Evolutionary conservation across 805 yeast genomes (phyloP), one percentile per base, ranked within the genome.

Genomic region (Cyberlindnera meyerae): DNA sequence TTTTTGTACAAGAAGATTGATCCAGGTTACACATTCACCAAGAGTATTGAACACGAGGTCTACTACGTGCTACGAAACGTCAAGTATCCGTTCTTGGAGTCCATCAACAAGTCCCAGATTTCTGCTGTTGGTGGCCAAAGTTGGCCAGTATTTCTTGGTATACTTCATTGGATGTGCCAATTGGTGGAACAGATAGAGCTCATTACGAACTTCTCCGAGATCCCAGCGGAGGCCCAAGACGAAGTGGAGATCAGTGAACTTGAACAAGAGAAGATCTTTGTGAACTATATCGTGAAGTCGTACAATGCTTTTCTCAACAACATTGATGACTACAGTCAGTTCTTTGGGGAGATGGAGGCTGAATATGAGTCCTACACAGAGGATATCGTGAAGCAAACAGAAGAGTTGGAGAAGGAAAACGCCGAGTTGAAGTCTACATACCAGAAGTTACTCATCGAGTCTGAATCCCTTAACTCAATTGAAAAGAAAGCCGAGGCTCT

Each of bases 61-160:
- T 82, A 79, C 43, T 69, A 73, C 14, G 61, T 85, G 14, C 62
- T 88, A 48, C 80, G 76, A 52, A 68, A 68, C 25, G 57, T 87
- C 42, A 75, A 74, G 33, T 88, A 88, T 51, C 96, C 97, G 2
- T 86, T 81, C 55, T 58, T 86, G 40, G 94, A 83, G 27, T 66
- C 84, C 0, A 78, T 89, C 27, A 84, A 82, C 57, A 80, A 88
- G 52, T 81, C 93, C 1, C 94, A 86, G 54, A 79, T 88, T 26
- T 77, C 88, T 26, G 96, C 96, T 0, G 96, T 86, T 11, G 96
- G 96, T 6, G 95, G 95, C 3, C 78, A 82, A 33, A 79, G 78
- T 47, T 88, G 96, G 96, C 87, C 85, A 11, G 71, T 73, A 7
- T 84, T 86, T 46, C 58, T 88, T 28, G 95, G 93, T 1, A 75